Evolutionary conservation across 2,329 filamentous ascomycete species (phyloP), one percentile per base, ranked within the genome.

Genomic region (Anisogramma anomala): DNA sequence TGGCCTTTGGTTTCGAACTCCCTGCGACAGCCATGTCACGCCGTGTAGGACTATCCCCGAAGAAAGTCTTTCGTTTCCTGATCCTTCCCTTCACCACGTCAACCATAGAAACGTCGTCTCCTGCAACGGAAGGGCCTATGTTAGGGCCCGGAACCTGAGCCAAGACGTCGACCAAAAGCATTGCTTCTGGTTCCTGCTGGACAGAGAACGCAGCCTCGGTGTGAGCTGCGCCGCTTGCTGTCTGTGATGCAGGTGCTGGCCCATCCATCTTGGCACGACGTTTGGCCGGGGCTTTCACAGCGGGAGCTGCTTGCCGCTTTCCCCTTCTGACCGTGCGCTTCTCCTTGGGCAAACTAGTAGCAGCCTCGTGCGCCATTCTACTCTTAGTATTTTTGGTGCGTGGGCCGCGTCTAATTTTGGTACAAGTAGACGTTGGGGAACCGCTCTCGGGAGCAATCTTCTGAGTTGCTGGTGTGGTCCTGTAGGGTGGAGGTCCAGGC

Each of bases 41-140:
- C 20, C 36, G 36, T 33, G 44, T 27, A 14, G 36, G 19, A 14
- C 39, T 19, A 18, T 43, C 38, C 13, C 38, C 46, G 11, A 36
- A 42, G 39, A 68, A 63, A 49, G 56, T 61, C 50, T 70, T 71
- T 11, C 63, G 62, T 51, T 67, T 71, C 44, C 69, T 60, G 28
- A 62, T 57, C 17, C 68, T 62, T 5, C 62, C 63, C 51, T 74
- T 74, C 43, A 74, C 69, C 1, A 68, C 66, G 7, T 64, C 60
- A 3, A 67, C 55, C n/a, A 74, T 74, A 3, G 71, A 72, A 43
- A 49, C 48, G 31, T 36, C 48, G 28, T 44, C 34, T 15, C 44
- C 23, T 40, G 15, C 11, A 35, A 40, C 6, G 8, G 31, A 3
- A 18, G 18, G 3, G 30, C 31, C 7, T 26, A 33, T 14, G 35